A percentile compares a stretch with the other conserved stretches of the same genome.
Conservation (phyloP, 202 grass and related monocot genomes). For the Zoysia matrella region DNA sequence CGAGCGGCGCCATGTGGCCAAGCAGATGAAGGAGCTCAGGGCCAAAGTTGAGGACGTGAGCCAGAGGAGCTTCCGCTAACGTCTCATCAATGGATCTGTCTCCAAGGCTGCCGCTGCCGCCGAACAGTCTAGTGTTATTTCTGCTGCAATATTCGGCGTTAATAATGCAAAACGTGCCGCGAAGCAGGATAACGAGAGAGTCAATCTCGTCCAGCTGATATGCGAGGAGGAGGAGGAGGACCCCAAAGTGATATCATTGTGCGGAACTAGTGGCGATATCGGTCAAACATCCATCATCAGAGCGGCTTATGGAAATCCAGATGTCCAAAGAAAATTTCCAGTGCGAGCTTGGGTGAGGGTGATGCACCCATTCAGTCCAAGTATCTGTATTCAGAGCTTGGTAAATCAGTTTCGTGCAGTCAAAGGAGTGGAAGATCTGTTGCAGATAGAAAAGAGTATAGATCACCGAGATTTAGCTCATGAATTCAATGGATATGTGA, state of each 20-base stretch:
- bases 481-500: not conserved
- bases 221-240: not conserved
- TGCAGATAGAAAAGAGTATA: not conserved
- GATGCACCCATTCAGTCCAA: not conserved
- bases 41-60: slow-evolving; percentile 6
- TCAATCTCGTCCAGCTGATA: not conserved
- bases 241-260: not conserved
- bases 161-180: not conserved
- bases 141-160: not conserved
- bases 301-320: not conserved
- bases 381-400: not conserved
- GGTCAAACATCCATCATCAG: not conserved
- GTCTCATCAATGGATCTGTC: not conserved
- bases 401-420: not conserved
- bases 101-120: not conserved
- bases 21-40: not conserved
- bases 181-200: not conserved
- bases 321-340: not conserved
- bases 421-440: not conserved
- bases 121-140: not conserved
- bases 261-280: not conserved
- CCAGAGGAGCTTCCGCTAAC: slow-evolving; percentile 9
- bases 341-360: not conserved
- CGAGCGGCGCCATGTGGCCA: not conserved
- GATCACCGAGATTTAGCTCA: not conserved